phyloP scores from a whole-genome alignment of 2,329 filamentous ascomycete species.

The Fusarium nematophilum region DNA sequence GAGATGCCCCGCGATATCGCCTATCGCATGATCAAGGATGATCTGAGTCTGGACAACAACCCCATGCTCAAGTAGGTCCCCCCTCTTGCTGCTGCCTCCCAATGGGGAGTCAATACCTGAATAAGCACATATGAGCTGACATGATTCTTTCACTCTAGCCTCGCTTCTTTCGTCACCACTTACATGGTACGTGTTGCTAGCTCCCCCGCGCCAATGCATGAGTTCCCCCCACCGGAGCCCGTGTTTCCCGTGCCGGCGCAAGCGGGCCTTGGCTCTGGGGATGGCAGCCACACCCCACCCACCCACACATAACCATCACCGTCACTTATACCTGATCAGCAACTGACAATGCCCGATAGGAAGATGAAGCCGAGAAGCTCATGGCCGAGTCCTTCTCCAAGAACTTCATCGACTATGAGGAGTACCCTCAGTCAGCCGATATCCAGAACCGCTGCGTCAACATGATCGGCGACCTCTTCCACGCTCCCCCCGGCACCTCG shows the following conservation, averaged over 20 bases:
- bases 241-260: no score
- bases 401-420: constrained; percentile 94
- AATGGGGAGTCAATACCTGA: neutral
- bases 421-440: constrained; percentile 83
- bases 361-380: constrained; percentile 94
- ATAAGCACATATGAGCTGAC: no score
- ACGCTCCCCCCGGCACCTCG: constrained; percentile 77
- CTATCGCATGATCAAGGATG: constrained; percentile 98
- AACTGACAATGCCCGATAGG: no score
- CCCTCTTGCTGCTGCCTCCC: neutral
- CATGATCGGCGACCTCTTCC: constrained; percentile 91
- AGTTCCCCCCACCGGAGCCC: neutral
- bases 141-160: constrained; percentile 57
- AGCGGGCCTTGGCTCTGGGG: constrained; percentile 29
- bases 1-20: constrained; percentile 94
- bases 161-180: constrained; percentile 94
- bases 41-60: constrained; percentile 90
- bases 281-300: constrained; percentile 9
- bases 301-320: constrained; percentile 6
- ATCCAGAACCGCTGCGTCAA: constrained; percentile 93
- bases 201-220: constrained; percentile 23
- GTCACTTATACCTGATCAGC: no score
- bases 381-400: constrained; percentile 94
- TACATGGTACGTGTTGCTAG: constrained; percentile 77
- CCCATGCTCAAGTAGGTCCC: constrained; percentile 80